Evolutionary conservation across 495 filamentous ascomycete species (phyloP).

Genomic region (Aspergillus funiculosus): DNA sequence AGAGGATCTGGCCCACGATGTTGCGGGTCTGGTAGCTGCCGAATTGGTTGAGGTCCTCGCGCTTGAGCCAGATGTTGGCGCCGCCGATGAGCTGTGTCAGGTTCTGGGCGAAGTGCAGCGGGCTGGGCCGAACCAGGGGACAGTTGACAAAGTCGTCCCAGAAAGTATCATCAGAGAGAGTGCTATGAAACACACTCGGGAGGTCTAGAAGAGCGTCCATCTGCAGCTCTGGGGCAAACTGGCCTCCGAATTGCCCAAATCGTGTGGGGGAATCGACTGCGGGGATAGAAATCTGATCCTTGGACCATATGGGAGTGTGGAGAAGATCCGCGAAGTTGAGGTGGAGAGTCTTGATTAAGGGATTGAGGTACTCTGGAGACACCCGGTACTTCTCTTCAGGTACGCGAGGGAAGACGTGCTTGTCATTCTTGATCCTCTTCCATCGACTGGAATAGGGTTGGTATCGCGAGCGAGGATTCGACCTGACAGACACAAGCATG

Average conservation of each 20-base stretch:
- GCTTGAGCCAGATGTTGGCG: conserved; percentile 33
- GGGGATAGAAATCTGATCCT: conserved; percentile 1
- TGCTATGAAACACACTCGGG: conserved; percentile 26
- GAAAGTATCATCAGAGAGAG: conserved; percentile 27
- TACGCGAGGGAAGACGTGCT: neutral
- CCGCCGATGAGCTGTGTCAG: conserved; percentile 23
- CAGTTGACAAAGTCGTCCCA: conserved; percentile 26
- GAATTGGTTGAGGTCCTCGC: conserved; percentile 28
- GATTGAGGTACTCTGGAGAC: neutral
- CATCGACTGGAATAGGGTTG: neutral
- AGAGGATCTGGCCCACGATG: conserved; percentile 31
- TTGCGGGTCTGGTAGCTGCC: conserved; percentile 30
- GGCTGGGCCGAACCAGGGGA: conserved; percentile 20
- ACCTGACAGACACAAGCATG: conserved; percentile 3
- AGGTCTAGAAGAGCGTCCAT: conserved; percentile 29
- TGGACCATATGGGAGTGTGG: conserved; percentile 1
- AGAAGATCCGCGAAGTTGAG: neutral
- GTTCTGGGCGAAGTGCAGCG: conserved; percentile 24
- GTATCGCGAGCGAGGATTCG: conserved; percentile 11
- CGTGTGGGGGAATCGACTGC: conserved; percentile 9
- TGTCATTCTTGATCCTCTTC: conserved; percentile 2
- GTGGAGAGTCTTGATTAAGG: conserved; percentile 1
- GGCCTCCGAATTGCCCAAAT: conserved; percentile 31
- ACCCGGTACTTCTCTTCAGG: conserved; percentile 2
- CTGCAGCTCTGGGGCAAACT: conserved; percentile 31